Percentiles rank a stretch among this genome's conserved stretches.
Conservation (phyloP, 1,284 basidiomycete species). For the Gomphus sp. region DNA sequence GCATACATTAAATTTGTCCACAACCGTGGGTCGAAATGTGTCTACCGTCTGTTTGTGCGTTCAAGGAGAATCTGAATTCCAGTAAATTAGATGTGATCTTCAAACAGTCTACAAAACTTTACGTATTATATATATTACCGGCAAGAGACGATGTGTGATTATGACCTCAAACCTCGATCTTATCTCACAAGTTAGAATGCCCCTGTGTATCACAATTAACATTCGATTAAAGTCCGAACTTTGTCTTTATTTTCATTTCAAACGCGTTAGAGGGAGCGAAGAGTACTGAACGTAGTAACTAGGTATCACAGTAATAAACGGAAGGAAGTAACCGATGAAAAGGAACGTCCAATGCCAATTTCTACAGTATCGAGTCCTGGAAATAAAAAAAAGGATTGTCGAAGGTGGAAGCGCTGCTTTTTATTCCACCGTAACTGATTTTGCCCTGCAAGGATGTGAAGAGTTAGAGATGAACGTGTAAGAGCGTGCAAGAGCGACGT, state of each 20-base stretch:
- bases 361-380: background rate
- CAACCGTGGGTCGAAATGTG: no score
- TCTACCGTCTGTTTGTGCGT: no score
- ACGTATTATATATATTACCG: no score
- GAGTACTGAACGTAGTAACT: background rate
- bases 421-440: conserved; percentile 78
- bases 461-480: background rate
- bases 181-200: no score
- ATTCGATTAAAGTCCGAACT: no score
- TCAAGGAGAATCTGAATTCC: no score
- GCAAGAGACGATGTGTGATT: no score
- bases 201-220: no score
- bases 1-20: no score
- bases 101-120: no score
- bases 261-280: background rate
- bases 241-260: background rate
- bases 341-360: background rate
- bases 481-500: conserved; percentile 25
- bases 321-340: background rate
- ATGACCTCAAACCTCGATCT: no score
- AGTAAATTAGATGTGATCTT: no score
- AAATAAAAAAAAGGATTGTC: background rate
- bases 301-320: background rate
- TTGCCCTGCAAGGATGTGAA: conserved; percentile 43
- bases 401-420: conserved; percentile 15